A percentile compares a stretch with the other conserved stretches of the same genome.
Conservation (phyloP, 176 grass and related monocot species). For the Echinochloa phyllopogon region DNA sequence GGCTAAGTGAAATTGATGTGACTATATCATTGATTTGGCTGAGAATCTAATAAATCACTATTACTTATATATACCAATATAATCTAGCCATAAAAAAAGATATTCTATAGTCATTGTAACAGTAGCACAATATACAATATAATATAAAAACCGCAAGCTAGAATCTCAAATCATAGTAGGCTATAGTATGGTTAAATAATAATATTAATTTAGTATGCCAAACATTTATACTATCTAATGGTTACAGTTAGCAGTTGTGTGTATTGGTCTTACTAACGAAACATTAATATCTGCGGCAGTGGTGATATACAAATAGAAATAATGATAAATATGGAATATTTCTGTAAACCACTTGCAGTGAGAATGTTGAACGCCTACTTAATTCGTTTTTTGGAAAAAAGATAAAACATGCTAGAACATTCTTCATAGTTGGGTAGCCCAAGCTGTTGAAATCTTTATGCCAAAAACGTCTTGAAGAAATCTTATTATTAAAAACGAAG, state of each 20-base stretch:
- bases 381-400: background rate
- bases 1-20: slow-evolving; percentile 6
- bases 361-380: slow-evolving; percentile 14
- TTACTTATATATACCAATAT: background rate
- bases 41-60: background rate
- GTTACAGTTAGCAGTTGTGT: background rate
- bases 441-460: slow-evolving; percentile 20
- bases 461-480: slow-evolving; percentile 6
- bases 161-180: background rate
- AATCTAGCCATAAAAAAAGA: background rate
- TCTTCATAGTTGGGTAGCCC: background rate
- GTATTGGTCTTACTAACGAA: background rate
- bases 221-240: background rate
- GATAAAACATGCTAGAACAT: slow-evolving; percentile 12
- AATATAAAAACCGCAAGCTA: no score
- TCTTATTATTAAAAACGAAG: slow-evolving; percentile 33
- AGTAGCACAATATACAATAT: no score
- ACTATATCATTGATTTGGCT: background rate
- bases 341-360: slow-evolving; percentile 1
- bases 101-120: background rate
- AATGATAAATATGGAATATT: slow-evolving; percentile 10
- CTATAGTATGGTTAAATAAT: slow-evolving; percentile 2
- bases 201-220: background rate
- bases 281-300: slow-evolving; percentile 5
- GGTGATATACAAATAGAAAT: slow-evolving; percentile 4